phyloP scores from a whole-genome alignment of 345 rosid species.

The Theobroma cacao region DNA sequence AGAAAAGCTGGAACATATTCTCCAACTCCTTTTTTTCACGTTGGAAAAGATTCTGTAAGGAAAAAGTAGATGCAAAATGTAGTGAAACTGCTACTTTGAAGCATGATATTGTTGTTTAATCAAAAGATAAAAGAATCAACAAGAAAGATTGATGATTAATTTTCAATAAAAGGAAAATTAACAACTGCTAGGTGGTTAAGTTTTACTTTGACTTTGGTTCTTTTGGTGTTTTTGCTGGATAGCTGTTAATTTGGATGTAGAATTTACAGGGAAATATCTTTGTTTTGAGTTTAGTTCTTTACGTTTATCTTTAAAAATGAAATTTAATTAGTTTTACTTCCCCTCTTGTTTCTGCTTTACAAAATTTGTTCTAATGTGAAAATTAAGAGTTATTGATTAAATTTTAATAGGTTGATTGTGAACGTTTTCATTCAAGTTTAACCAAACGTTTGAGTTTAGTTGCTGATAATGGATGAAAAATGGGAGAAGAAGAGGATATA shows the following conservation, averaged over 20 bases:
- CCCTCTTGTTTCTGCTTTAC: conserved; percentile 9
- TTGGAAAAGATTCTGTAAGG: too few relatives aligned
- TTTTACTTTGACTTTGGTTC: background rate
- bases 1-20: too few relatives aligned
- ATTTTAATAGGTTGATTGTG: conserved; percentile 31
- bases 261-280: background rate
- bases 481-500: too few relatives aligned
- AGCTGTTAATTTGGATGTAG: background rate
- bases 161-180: too few relatives aligned
- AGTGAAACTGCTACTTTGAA: too few relatives aligned
- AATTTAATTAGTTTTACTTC: background rate
- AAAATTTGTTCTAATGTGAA: conserved; percentile 6
- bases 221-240: background rate
- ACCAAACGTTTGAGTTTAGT: conserved; percentile 38
- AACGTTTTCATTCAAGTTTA: conserved; percentile 20
- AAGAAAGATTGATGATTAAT: too few relatives aligned
- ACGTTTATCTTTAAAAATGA: background rate
- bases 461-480: too few relatives aligned
- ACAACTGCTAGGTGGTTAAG: background rate
- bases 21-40: too few relatives aligned
- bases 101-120: too few relatives aligned
- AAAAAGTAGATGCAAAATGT: too few relatives aligned
- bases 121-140: too few relatives aligned
- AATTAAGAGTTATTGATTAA: background rate
- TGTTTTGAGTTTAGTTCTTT: background rate